phyloP scores from a whole-genome alignment of 129 eudicot genomes.

The Sambucus nigra region DNA sequence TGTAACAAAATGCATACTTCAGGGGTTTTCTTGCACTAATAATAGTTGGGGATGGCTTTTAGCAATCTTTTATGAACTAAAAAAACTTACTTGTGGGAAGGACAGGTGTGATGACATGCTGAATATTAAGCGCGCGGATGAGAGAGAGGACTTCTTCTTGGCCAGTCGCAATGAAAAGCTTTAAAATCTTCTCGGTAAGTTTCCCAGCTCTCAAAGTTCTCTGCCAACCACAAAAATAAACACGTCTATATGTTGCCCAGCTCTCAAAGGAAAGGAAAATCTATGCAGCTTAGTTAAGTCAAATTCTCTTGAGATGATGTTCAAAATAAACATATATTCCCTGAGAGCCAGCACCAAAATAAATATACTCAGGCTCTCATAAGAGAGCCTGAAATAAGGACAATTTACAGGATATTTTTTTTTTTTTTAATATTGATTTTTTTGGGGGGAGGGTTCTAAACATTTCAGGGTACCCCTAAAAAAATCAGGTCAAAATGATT shows the following conservation, averaged over 20 bases:
- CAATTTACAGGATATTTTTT: no score
- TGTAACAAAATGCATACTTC: no score
- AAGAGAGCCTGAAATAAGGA: no score
- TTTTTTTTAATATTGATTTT: no score
- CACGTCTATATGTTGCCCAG: not conserved
- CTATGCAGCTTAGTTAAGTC: not conserved
- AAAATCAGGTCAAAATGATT: no score
- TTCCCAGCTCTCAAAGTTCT: constrained; percentile 80
- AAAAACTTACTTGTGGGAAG: constrained; percentile 81
- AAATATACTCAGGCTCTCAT: no score
- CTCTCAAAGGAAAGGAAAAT: not conserved
- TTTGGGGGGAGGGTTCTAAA: no score
- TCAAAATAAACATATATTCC: not conserved
- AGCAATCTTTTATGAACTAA: no score
- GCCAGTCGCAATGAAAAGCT: constrained; percentile 58
- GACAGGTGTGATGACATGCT: constrained; percentile 55
- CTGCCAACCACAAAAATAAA: constrained; percentile 28
- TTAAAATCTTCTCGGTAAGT: constrained; percentile 60
- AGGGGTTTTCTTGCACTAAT: no score
- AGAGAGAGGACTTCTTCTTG: constrained; percentile 59
- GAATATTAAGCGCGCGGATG: constrained; percentile 58
- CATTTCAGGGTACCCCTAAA: no score
- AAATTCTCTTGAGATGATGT: not conserved
- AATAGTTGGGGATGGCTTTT: no score
- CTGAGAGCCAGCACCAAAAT: not conserved